Evolutionary conservation across 108 stramenopile genomes (phyloP), one percentile per base, ranked within the genome.

Genomic region (Nitzschia putrida): DNA sequence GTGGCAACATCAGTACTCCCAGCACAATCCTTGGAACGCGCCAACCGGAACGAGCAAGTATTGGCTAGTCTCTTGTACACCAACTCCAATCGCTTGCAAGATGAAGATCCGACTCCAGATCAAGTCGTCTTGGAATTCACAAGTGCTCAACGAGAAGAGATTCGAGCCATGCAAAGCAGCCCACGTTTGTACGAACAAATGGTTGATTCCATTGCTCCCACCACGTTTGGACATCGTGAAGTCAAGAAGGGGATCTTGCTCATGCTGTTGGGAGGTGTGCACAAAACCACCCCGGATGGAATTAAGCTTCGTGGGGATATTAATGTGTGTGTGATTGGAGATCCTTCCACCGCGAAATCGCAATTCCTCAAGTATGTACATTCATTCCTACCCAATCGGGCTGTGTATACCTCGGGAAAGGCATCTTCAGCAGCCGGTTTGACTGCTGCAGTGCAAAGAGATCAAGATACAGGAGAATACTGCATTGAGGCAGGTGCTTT

Each of bases 401-500:
- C 93, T 41, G 95, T 99, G 20, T 99, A 98, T 72, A 97, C 98
- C 0, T 96, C 96, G 11, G 99, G 99, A 8, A 97, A 98, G 76
- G 98, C 98, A 13, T 96, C 96, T 12, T 84, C 86, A 37, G 98
- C 99, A 3, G 99, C 99, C n/a, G 99, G 99, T 77, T 77, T 99
- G 51, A 99, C 99, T 10, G 99, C 99, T 0, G 89, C 90, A 6
- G 98, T 99, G 7, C 90, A 91, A 64, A 81, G 96, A 25, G 99
- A 99, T 79, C 85, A 87, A 56, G 99, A 99, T 59, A 99, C 98
- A 8, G 99, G 99, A 11, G 99, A 99, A 69, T 98, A 90, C 65
- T 94, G 94, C 57, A 91, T 99, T 68, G 99, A 99, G 87, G 99
- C 98, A 0, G 99, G 99, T 23, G 99, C 99, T 13, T 77, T 99